phyloP scores from a whole-genome alignment of 495 filamentous ascomycete genomes.

The Xylaria flabelliformis region DNA sequence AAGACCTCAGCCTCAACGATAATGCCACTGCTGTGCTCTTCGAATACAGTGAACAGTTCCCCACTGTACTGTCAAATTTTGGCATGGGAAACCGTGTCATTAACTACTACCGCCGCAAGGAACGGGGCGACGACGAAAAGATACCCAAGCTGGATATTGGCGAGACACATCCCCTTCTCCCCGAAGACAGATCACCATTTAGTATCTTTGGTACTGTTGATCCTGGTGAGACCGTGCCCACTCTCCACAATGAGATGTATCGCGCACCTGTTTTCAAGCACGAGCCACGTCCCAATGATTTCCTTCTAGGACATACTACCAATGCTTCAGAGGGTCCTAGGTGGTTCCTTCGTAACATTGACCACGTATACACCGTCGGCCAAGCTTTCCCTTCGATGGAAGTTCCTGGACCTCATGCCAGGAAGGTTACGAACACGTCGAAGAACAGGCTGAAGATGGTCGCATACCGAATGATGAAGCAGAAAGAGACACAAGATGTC shows the following conservation, averaged over 20 bases:
- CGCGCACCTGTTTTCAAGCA: conserved; percentile 93
- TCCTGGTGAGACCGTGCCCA: conserved; percentile 84
- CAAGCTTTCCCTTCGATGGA: conserved; percentile 91
- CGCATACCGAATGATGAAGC: conserved; percentile 81
- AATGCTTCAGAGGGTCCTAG: conserved; percentile 74
- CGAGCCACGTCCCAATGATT: conserved; percentile 76
- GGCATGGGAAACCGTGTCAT: conserved; percentile 95
- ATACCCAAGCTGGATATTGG: conserved; percentile 67
- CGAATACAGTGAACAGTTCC: conserved; percentile 95
- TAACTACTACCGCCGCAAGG: conserved; percentile 93
- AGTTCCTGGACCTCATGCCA: conserved; percentile 89
- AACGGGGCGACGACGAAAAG: conserved; percentile 70
- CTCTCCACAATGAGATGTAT: conserved; percentile 94
- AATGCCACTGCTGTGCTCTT: conserved; percentile 85
- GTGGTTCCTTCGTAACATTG: conserved; percentile 85
- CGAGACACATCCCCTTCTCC: conserved; percentile 82
- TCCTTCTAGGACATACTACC: conserved; percentile 80
- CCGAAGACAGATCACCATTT: conserved; percentile 94
- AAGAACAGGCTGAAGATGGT: conserved; percentile 98
- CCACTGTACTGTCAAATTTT: conserved; percentile 89
- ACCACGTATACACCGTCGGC: conserved; percentile 86
- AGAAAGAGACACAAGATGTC: conserved; percentile 70
- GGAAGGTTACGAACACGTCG: conserved; percentile 90
- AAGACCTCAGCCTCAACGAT: conserved; percentile 82
- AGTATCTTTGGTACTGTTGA: conserved; percentile 92